Base-by-base conservation (phyloP, 225 moss, liverwort and hornwort species). In the Polytrichum commune region DNA sequence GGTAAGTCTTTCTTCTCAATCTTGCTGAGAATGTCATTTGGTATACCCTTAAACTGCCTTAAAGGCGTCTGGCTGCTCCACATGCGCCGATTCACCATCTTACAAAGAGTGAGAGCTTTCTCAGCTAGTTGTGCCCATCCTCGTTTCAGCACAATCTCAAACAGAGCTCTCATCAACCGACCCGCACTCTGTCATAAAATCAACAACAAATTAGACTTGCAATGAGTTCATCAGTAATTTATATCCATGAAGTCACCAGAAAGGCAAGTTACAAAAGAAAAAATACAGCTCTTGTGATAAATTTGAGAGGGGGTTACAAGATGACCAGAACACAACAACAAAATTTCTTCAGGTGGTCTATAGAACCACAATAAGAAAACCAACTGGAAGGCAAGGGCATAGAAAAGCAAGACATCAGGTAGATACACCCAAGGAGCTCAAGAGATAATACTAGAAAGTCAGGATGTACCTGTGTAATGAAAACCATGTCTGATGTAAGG, bases 61-160 rank as follows among this genome's bases (percentile, higher is more conserved):
- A 95, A 83, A 19, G 95, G 95, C 24, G 93, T 95, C 78, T 95
- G 95, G 77, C 95, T 95, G 79, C 93, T 95, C 95, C 95, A 95
- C 95, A 95, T 95, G 62, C 93, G 89, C 75, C 93, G 84, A 76
- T 82, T 91, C 32, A 95, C 95, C 95, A 95, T 95, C 83, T 95
- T 95, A 72, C 95, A 95, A 27, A 95, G 77, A 16, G 93, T 91
- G n/a, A 95, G 82, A 22, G 93, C 95, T 82, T 95, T 95, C 76
- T 95, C 95, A 53, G 93, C 93, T 82, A 95, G 73, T 71, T 93
- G 95, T n/a, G 93, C 91, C 95, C 95, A 96, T 20, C 95, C 95
- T 73, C 95, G 85, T 76, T 96, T 96, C 9, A 96, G 86, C 55
- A 96, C 95, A 71, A 96, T 96, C 85, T 96, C 95, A 73, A 96